phyloP scores from a whole-genome alignment of 805 yeast genomes.

The Myxozyma geophila region DNA sequence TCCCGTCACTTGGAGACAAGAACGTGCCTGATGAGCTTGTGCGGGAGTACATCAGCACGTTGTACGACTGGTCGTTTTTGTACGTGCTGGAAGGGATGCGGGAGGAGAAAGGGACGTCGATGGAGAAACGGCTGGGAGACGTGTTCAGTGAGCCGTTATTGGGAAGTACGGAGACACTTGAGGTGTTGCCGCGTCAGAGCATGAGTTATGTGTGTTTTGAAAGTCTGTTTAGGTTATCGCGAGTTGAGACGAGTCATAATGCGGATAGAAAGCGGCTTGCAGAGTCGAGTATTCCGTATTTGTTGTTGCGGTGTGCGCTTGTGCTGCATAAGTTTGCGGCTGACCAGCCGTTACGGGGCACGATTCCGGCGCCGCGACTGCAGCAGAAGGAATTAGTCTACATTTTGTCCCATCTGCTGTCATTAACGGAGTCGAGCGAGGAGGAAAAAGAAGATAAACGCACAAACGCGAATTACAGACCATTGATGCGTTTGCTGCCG shows the following conservation, averaged over 20 bases:
- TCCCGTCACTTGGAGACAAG: conserved; percentile 48
- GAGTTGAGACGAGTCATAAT: conserved; percentile 28
- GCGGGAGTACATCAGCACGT: conserved; percentile 51
- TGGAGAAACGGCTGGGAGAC: conserved; percentile 49
- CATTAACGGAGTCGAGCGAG: conserved; percentile 13
- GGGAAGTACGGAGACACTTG: conserved; percentile 65
- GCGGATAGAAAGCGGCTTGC: conserved; percentile 36
- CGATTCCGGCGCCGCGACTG: conserved; percentile 67
- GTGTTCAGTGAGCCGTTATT: conserved; percentile 56
- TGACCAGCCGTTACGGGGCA: conserved; percentile 62
- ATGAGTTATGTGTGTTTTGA: conserved; percentile 62
- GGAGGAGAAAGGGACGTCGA: conserved; percentile 41
- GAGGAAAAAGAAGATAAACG: background rate
- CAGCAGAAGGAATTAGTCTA: conserved; percentile 63
- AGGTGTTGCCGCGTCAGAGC: conserved; percentile 50
- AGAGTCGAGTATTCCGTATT: conserved; percentile 51
- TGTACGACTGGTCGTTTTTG: conserved; percentile 65
- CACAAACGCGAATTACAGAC: conserved; percentile 24
- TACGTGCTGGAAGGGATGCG: conserved; percentile 54
- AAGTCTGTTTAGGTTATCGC: conserved; percentile 54
- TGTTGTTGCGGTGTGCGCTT: conserved; percentile 63
- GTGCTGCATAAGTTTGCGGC: conserved; percentile 66
- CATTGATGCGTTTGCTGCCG: conserved; percentile 30
- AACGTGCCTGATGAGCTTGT: conserved; percentile 46
- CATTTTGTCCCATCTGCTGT: conserved; percentile 36